Conservation (phyloP, 192 early-diverging fungal genomes). For the Lobosporangium transversale region DNA sequence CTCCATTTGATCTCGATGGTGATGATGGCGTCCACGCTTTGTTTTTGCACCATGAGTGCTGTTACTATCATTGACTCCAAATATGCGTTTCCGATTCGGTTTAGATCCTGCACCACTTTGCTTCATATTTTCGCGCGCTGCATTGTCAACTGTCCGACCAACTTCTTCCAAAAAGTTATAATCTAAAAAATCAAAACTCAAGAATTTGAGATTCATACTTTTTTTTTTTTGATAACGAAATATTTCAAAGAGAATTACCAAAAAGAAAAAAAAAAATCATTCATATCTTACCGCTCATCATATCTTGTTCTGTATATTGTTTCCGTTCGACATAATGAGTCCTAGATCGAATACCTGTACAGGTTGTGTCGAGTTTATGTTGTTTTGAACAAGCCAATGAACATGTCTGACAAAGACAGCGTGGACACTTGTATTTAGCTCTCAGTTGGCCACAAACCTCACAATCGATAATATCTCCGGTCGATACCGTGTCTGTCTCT, state of each 20-base stretch:
- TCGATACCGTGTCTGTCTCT: neutral
- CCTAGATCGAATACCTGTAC: constrained; percentile 71
- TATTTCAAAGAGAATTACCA: neutral
- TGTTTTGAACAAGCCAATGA: constrained; percentile 72
- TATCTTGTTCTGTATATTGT: constrained; percentile 68
- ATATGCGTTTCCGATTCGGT: constrained; percentile 25
- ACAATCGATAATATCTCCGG: constrained; percentile 49
- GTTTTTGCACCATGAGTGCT: constrained; percentile 9
- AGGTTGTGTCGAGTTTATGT: constrained; percentile 68
- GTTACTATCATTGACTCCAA: constrained; percentile 20
- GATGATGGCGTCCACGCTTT: constrained; percentile 12
- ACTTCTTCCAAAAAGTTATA: constrained; percentile 77
- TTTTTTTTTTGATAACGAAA: neutral
- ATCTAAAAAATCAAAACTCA: too few relatives aligned
- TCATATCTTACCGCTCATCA: constrained; percentile 71
- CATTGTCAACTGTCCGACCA: constrained; percentile 60
- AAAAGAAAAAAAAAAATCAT: neutral
- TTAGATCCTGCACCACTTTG: constrained; percentile 10
- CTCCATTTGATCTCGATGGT: constrained; percentile 7
- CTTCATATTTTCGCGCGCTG: constrained; percentile 58
- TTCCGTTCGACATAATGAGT: constrained; percentile 68
- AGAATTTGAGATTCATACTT: too few relatives aligned
- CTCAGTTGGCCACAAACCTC: constrained; percentile 55
- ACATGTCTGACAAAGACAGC: constrained; percentile 70
- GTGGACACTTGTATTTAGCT: constrained; percentile 77